Conservation (phyloP, 306 rosid species). For the Prunus fruticosa region DNA sequence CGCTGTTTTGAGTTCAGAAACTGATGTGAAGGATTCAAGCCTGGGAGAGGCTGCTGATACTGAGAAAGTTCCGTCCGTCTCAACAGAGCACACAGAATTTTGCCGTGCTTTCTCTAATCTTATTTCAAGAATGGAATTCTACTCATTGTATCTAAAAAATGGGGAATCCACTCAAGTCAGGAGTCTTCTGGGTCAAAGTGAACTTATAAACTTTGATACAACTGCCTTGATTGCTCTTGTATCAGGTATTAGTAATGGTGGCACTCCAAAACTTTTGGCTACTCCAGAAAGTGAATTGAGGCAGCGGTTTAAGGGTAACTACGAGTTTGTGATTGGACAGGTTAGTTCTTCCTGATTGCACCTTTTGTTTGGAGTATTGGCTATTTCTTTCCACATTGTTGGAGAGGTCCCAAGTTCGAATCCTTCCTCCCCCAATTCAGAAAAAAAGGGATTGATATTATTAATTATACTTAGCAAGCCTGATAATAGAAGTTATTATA, state of each 20-base stretch:
- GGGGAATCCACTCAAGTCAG: slow-evolving; percentile 17
- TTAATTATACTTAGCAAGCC: not conserved
- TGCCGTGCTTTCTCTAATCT: slow-evolving; percentile 41
- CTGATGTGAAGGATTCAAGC: slow-evolving; percentile 19
- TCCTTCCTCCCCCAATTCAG: no score
- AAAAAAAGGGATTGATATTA: not conserved
- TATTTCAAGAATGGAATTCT: slow-evolving; percentile 41
- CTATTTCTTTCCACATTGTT: no score
- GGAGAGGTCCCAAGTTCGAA: no score
- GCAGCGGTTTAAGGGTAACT: slow-evolving; percentile 80
- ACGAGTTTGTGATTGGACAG: slow-evolving; percentile 77
- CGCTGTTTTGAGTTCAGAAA: slow-evolving; percentile 20
- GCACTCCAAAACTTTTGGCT: slow-evolving; percentile 59
- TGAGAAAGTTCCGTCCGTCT: slow-evolving; percentile 17
- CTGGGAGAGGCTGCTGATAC: slow-evolving; percentile 18
- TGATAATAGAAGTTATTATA: not conserved
- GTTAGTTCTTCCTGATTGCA: slow-evolving; percentile 36
- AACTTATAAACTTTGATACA: slow-evolving; percentile 77
- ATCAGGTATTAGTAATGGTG: slow-evolving; percentile 84
- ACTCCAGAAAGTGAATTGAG: slow-evolving; percentile 74
- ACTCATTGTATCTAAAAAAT: slow-evolving; percentile 18
- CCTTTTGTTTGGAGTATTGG: not conserved
- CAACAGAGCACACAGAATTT: slow-evolving; percentile 7
- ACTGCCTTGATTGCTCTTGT: slow-evolving; percentile 87
- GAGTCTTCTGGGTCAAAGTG: slow-evolving; percentile 28